Conservation (phyloP, 441 rosid genomes). For the Eruca vesicaria region DNA sequence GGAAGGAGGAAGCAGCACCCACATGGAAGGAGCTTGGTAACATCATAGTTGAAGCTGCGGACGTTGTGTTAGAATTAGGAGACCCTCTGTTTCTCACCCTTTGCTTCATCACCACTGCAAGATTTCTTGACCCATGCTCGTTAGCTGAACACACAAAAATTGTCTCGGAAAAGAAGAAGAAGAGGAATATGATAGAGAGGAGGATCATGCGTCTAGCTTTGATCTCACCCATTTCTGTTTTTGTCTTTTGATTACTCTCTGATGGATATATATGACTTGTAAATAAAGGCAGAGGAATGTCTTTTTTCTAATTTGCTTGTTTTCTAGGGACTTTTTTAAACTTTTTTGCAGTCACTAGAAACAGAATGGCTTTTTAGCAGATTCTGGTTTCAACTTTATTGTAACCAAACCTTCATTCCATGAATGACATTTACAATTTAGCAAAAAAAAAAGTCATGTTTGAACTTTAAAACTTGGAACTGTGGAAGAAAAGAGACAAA, state of each 20-base stretch:
- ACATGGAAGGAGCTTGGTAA: slow-evolving; percentile 4
- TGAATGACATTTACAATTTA: too few relatives aligned
- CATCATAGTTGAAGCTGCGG: slow-evolving; percentile 9
- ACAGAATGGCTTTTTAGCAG: too few relatives aligned
- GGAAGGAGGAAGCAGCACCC: slow-evolving; percentile 12
- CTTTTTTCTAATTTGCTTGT: too few relatives aligned
- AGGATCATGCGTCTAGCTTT: slow-evolving; percentile 20
- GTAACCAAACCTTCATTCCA: too few relatives aligned
- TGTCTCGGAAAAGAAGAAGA: slow-evolving; percentile 19
- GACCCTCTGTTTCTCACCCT: slow-evolving; percentile 6
- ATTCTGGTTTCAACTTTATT: too few relatives aligned
- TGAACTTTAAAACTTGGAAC: neutral
- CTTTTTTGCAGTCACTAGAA: too few relatives aligned
- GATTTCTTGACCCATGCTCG: slow-evolving; percentile 26
- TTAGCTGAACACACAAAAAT: slow-evolving; percentile 17
- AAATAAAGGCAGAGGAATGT: neutral
- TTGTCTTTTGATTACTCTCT: neutral
- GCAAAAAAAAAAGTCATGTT: too few relatives aligned
- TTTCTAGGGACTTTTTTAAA: too few relatives aligned
- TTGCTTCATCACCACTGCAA: slow-evolving; percentile 18
- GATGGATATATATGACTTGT: slow-evolving; percentile 1
- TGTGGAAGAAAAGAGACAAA: neutral
- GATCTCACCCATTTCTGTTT: slow-evolving; percentile 21
- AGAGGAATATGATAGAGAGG: slow-evolving; percentile 12
- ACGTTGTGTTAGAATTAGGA: slow-evolving; percentile 1